These are phyloP conservation scores for Escallonia herrerae DNA, from an alignment of 129 eudicot genomes.

Conservation along the genomic window DNA sequence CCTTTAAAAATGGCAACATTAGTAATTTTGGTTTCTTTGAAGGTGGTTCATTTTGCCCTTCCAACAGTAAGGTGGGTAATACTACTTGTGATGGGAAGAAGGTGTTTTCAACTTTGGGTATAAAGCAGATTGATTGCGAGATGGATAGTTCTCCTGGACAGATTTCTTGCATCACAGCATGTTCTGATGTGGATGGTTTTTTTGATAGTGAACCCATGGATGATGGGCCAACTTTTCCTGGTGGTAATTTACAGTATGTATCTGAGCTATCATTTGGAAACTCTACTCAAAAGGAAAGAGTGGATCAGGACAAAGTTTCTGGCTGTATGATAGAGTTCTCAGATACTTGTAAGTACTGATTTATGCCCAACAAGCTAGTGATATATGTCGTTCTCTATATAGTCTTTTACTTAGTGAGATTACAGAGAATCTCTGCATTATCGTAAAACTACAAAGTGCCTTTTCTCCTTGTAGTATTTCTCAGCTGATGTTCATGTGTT, in stretches of 20 bases:
- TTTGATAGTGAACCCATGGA: conserved; percentile 39
- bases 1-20: not conserved
- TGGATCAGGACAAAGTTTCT: no score
- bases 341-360: no score
- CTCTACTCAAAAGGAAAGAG: no score
- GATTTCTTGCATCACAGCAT: conserved; percentile 40
- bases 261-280: conserved; percentile 18
- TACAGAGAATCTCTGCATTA: no score
- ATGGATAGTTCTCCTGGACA: conserved; percentile 43
- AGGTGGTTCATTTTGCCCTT: conserved; percentile 26
- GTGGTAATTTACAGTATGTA: conserved; percentile 12
- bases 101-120: conserved; percentile 2
- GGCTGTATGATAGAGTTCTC: no score
- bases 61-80: no score
- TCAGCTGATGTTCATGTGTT: no score
- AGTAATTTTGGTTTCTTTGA: conserved; percentile 18
- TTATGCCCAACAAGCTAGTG: no score
- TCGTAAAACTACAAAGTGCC: no score
- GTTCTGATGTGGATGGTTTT: conserved; percentile 36
- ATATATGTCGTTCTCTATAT: no score
- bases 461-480: no score
- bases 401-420: no score
- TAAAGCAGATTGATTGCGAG: conserved; percentile 29
- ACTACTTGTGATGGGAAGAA: conserved; percentile 24
- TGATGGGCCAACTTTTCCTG: conserved; percentile 22